A percentile compares a stretch with the other conserved stretches of the same genome.
These are phyloP conservation scores for Zangia roseola DNA, from an alignment of 768 basidiomycete genomes.

Conservation along the genomic window DNA sequence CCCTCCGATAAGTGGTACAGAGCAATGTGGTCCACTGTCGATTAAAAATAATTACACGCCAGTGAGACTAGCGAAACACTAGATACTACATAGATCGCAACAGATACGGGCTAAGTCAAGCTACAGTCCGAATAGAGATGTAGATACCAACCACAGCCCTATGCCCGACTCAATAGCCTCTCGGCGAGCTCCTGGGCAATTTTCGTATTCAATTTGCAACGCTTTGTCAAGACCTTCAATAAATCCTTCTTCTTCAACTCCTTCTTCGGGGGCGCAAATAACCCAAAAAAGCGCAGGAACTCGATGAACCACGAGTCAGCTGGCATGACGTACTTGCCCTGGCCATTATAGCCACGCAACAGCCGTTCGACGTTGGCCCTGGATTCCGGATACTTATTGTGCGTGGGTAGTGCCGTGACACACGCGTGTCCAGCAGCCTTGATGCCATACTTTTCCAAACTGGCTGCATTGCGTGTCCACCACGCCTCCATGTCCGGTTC, in stretches of 20 bases:
- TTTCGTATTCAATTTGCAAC: conserved; percentile 22
- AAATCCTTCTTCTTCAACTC: conserved; percentile 16
- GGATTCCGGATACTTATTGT: conserved; percentile 21
- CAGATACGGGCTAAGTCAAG: too few relatives aligned
- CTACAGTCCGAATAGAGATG: too few relatives aligned
- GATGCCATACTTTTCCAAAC: conserved; percentile 24
- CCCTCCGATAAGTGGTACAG: too few relatives aligned
- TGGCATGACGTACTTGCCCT: conserved; percentile 23
- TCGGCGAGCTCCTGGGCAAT: conserved; percentile 16
- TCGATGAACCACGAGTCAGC: conserved; percentile 23
- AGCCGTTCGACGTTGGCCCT: conserved; percentile 11
- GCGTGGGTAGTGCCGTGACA: conserved; percentile 25
- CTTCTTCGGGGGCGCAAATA: conserved; percentile 15
- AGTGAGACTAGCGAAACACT: too few relatives aligned
- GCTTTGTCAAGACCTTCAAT: conserved; percentile 20
- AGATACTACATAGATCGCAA: too few relatives aligned
- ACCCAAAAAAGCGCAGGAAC: conserved; percentile 18
- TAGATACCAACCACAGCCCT: not conserved
- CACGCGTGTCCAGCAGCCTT: conserved; percentile 29
- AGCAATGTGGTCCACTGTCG: too few relatives aligned
- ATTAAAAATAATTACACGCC: too few relatives aligned
- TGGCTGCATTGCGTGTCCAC: conserved; percentile 28
- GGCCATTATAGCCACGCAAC: conserved; percentile 13
- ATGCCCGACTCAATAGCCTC: conserved; percentile 3
- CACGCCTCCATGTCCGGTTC: conserved; percentile 33